A percentile compares a stretch with the other conserved stretches of the same genome.
Conservation (phyloP, 2,329 filamentous ascomycete species). For the Beauveria medogensis region DNA sequence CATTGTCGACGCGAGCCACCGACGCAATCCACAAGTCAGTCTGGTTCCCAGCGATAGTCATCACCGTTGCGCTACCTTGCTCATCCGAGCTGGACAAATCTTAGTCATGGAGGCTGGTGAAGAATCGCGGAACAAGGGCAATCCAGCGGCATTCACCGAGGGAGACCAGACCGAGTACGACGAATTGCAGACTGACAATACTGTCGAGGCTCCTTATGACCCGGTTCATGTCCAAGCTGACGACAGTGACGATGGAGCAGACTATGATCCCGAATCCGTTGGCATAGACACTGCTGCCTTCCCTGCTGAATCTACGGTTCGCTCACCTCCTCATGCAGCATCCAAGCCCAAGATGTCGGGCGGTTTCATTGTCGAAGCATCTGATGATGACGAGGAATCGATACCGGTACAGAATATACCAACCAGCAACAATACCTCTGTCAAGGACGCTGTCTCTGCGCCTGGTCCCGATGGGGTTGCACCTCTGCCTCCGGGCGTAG, state of each 20-base stretch:
- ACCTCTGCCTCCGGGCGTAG: conserved; percentile 28
- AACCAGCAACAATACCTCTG: conserved; percentile 9
- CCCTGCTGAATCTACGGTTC: conserved; percentile 11
- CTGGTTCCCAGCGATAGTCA: background rate
- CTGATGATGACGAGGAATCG: conserved; percentile 34
- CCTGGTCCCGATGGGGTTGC: conserved; percentile 20
- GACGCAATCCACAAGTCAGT: background rate
- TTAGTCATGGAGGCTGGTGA: conserved; percentile 31
- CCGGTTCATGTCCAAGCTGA: conserved; percentile 41
- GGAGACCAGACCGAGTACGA: conserved; percentile 49
- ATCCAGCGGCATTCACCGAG: conserved; percentile 42
- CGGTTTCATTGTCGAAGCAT: conserved; percentile 53
- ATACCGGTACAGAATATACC: conserved; percentile 2
- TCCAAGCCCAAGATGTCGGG: conserved; percentile 52
- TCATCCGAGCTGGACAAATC: background rate
- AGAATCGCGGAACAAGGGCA: conserved; percentile 44
- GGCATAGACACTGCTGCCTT: conserved; percentile 27
- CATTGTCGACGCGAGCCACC: background rate
- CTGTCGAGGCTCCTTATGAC: conserved; percentile 38
- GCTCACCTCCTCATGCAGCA: conserved; percentile 2
- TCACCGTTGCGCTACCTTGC: background rate
- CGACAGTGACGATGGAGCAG: conserved; percentile 44
- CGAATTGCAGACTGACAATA: conserved; percentile 45
- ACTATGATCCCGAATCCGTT: conserved; percentile 52
- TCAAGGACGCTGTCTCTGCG: conserved; percentile 8